These are phyloP conservation scores for Prunus mongolica DNA, from an alignment of 306 rosid species.

Conservation along the genomic window DNA sequence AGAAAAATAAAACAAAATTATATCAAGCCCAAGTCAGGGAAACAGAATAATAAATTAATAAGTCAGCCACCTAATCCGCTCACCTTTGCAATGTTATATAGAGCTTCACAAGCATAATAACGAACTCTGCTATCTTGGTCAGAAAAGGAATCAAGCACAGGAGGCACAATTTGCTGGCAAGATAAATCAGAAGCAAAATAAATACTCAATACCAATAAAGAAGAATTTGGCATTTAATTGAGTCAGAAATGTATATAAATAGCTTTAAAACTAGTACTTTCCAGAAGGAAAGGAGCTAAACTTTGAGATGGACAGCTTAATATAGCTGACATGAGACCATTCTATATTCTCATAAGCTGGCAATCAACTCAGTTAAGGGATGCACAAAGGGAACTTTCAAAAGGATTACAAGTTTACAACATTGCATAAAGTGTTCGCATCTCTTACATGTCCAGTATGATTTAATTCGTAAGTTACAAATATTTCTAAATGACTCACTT, in stretches of 20 bases:
- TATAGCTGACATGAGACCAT: not conserved
- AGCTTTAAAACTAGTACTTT: not conserved
- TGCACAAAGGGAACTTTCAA: not conserved
- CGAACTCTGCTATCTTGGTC: slow-evolving; percentile 99
- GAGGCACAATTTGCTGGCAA: slow-evolving; percentile 92
- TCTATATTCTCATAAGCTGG: not conserved
- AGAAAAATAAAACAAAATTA: slow-evolving; percentile 8
- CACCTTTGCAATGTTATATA: slow-evolving; percentile 97
- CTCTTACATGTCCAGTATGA: not conserved
- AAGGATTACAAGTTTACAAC: not conserved
- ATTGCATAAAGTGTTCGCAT: not conserved
- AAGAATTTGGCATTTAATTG: not conserved
- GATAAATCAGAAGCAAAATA: slow-evolving; percentile 20
- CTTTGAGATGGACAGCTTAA: not conserved
- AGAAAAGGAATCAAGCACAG: slow-evolving; percentile 78
- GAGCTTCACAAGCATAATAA: slow-evolving; percentile 97
- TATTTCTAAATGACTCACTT: not conserved
- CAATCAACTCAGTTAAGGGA: not conserved
- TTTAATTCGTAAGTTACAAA: not conserved
- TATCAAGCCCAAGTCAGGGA: slow-evolving; percentile 31
- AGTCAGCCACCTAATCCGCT: slow-evolving; percentile 30
- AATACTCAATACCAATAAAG: not conserved
- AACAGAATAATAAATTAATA: slow-evolving; percentile 3
- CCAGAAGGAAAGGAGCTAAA: not conserved
- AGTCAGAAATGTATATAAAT: not conserved